Evolutionary conservation across 352 stramenopile genomes (phyloP).

Genomic region (Phytophthora ramorum): DNA sequence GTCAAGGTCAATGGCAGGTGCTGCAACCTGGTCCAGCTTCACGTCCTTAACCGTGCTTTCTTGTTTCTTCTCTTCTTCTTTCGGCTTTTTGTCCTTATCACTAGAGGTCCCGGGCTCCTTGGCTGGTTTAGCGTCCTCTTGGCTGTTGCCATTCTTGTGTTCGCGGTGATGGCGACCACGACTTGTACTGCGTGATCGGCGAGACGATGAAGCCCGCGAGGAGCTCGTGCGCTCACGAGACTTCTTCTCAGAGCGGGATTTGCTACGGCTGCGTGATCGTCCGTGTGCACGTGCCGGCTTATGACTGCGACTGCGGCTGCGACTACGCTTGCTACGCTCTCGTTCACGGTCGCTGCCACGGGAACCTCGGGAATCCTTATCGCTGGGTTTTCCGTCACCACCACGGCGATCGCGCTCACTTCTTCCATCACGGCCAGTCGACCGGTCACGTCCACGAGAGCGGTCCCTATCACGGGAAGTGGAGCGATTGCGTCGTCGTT

Average conservation of each 20-base stretch:
- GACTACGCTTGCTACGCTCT: conserved; percentile 40
- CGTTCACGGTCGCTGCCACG: conserved; percentile 42
- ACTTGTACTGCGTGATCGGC: conserved; percentile 59
- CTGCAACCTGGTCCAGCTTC: conserved; percentile 78
- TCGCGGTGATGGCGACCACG: conserved; percentile 45
- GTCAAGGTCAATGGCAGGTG: conserved; percentile 85
- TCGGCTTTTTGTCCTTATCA: conserved; percentile 42
- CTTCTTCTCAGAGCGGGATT: conserved; percentile 52
- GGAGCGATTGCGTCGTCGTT: conserved; percentile 53
- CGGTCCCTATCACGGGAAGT: conserved; percentile 37
- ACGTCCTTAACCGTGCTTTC: conserved; percentile 69
- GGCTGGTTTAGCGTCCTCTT: conserved; percentile 22
- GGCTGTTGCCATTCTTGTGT: conserved; percentile 34
- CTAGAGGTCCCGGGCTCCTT: conserved; percentile 30
- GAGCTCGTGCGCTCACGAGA: conserved; percentile 44
- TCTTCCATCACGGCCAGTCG: conserved; percentile 34
- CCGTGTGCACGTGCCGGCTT: conserved; percentile 31
- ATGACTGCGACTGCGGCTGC: conserved; percentile 53
- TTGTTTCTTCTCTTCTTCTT: conserved; percentile 45
- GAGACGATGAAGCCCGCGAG: conserved; percentile 32
- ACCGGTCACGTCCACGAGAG: conserved; percentile 33
- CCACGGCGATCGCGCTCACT: conserved; percentile 44
- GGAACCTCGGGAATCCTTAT: conserved; percentile 26
- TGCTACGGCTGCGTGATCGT: conserved; percentile 62
- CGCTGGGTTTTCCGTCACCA: conserved; percentile 31